Evolutionary conservation across 2,329 filamentous ascomycete species (phyloP).

Genomic region (Mycosphaerella arachidis): DNA sequence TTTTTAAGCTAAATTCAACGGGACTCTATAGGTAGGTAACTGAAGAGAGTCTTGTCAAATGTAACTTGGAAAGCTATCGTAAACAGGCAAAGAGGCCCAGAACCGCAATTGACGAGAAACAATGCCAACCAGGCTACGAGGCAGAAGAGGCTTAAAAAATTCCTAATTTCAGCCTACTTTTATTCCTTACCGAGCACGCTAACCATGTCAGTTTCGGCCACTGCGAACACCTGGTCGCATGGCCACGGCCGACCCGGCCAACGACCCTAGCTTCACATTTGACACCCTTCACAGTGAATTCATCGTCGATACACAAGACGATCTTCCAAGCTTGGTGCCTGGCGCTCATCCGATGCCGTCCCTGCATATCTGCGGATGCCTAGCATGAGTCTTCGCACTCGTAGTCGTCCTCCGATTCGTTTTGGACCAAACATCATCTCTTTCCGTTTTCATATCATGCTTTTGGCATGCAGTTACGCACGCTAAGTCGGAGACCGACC

Average conservation of each 20-base stretch:
- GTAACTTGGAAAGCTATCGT: too few relatives aligned
- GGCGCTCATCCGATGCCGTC: conserved; percentile 5
- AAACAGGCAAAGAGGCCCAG: too few relatives aligned
- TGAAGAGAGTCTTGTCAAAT: too few relatives aligned
- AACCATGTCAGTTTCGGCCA: conserved; percentile 10
- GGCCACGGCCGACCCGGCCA: conserved; percentile 2
- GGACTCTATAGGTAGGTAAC: too few relatives aligned
- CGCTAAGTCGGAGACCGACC: conserved; percentile 9
- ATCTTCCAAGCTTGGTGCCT: conserved; percentile 15
- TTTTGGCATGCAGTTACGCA: background rate
- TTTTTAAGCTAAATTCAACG: background rate
- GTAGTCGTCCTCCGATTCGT: conserved; percentile 6
- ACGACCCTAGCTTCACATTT: background rate
- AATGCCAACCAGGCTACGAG: too few relatives aligned
- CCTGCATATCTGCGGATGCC: conserved; percentile 5
- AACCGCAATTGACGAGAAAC: too few relatives aligned
- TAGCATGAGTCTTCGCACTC: background rate
- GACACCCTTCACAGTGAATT: background rate
- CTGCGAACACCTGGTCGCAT: conserved; percentile 8
- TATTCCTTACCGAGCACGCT: conserved; percentile 10
- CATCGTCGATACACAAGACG: conserved; percentile 1
- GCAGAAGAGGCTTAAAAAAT: conserved; percentile 11
- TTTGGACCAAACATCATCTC: conserved; percentile 4
- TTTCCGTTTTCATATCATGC: conserved; percentile 6
- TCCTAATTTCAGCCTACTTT: conserved; percentile 17